Percentiles rank a stretch among this genome's conserved stretches.
These are phyloP conservation scores for Aspergillus piperis DNA, from an alignment of 2,329 filamentous ascomycete genomes.

Conservation along the genomic window DNA sequence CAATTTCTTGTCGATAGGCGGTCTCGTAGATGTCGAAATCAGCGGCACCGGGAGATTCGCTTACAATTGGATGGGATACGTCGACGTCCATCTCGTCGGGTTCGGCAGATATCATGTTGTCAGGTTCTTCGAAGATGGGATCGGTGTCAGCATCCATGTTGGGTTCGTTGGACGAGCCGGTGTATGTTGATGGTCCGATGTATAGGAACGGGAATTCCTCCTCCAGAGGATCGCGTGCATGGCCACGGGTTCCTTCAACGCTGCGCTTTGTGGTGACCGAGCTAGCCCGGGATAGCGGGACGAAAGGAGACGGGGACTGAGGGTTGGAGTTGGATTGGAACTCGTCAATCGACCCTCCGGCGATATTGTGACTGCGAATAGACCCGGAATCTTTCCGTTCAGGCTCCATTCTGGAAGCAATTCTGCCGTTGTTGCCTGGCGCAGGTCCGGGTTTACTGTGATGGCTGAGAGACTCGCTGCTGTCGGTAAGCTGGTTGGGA, in stretches of 20 bases:
- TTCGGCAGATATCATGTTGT: constrained; percentile 40
- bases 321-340: constrained; percentile 20
- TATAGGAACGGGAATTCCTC: constrained; percentile 71
- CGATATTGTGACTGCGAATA: constrained; percentile 24
- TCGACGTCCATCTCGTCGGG: constrained; percentile 30
- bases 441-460: constrained; percentile 16
- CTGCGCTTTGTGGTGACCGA: constrained; percentile 40
- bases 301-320: constrained; percentile 32
- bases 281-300: constrained; percentile 31
- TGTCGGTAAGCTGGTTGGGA: constrained; percentile 9
- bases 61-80: constrained; percentile 55
- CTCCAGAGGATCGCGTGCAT: constrained; percentile 65
- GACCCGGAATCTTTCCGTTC: constrained; percentile 31
- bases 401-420: constrained; percentile 18
- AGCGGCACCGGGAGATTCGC: constrained; percentile 80
- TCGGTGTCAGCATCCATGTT: constrained; percentile 12
- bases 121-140: constrained; percentile 24
- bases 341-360: constrained; percentile 21
- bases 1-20: constrained; percentile 80
- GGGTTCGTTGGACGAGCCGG: constrained; percentile 29
- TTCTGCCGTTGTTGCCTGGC: constrained; percentile 15
- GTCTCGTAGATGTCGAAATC: constrained; percentile 87
- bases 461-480: constrained; percentile 18
- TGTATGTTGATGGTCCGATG: constrained; percentile 65
- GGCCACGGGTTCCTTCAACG: constrained; percentile 55